A percentile compares a stretch with the other conserved stretches of the same genome.
phyloP scores from a whole-genome alignment of 129 eudicot species.

The Chrysanthemum seticuspe region DNA sequence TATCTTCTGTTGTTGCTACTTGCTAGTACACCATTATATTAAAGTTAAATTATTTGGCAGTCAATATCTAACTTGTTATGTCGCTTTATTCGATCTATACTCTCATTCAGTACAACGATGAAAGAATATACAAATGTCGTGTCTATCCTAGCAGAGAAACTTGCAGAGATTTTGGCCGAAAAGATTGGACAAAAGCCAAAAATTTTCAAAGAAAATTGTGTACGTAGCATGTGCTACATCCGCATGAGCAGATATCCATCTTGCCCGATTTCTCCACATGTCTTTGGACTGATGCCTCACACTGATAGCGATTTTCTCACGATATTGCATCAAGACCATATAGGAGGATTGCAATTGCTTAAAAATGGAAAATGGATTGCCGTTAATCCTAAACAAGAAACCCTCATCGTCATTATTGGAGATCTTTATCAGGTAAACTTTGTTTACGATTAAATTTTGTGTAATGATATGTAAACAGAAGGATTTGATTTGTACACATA shows the following conservation, averaged over 20 bases:
- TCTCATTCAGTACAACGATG: conserved; percentile 48
- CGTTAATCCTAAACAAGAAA: conserved; percentile 66
- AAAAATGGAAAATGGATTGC: conserved; percentile 80
- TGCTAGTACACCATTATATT: too few species aligned
- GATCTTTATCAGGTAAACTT: conserved; percentile 74
- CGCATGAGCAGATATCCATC: conserved; percentile 80
- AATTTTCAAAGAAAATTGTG: conserved; percentile 52
- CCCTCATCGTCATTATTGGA: conserved; percentile 75
- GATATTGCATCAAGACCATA: conserved; percentile 69
- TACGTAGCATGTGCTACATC: conserved; percentile 60
- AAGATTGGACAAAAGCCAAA: conserved; percentile 42
- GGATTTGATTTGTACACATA: too few species aligned
- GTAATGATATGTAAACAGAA: too few species aligned
- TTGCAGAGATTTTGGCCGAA: conserved; percentile 71
- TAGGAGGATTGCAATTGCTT: conserved; percentile 78
- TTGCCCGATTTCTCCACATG: conserved; percentile 54
- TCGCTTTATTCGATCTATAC: not conserved
- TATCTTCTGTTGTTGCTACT: not conserved
- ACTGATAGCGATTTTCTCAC: conserved; percentile 93
- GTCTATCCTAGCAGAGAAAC: conserved; percentile 53
- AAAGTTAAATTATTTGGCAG: not conserved
- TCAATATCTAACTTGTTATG: not conserved
- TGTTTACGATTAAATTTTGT: not conserved
- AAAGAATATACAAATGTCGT: conserved; percentile 44
- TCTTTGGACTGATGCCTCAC: conserved; percentile 76